These are phyloP conservation scores for Arabidopsis hybrid DNA, from an alignment of 441 rosid genomes.

Conservation along the genomic window DNA sequence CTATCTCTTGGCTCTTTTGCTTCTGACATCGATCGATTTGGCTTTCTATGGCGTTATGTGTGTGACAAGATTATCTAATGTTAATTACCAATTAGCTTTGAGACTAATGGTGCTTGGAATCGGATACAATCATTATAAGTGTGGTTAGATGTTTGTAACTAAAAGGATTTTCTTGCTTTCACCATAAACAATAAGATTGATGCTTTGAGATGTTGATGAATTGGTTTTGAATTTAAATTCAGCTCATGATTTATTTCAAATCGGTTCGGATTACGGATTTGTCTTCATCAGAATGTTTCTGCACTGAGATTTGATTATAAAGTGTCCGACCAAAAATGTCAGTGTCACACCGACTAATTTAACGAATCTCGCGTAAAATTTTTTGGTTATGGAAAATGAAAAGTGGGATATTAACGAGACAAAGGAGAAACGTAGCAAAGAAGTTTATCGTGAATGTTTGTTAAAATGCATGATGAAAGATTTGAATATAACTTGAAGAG, in stretches of 20 bases:
- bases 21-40: conserved; percentile 22
- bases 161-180: too few relatives aligned
- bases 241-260: too few relatives aligned
- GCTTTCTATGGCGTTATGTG: not conserved
- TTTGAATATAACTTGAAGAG: conserved; percentile 12
- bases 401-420: conserved; percentile 13
- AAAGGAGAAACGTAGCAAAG: conserved; percentile 27
- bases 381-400: conserved; percentile 4
- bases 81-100: too few relatives aligned
- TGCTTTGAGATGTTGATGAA: too few relatives aligned
- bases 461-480: conserved; percentile 33
- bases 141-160: not conserved
- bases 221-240: too few relatives aligned
- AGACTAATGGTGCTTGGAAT: not conserved
- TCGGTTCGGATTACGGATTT: not conserved
- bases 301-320: not conserved
- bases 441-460: conserved; percentile 37
- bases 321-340: conserved; percentile 15
- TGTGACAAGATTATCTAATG: conserved; percentile 8
- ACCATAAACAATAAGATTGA: not conserved
- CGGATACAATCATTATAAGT: not conserved
- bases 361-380: conserved; percentile 10
- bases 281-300: conserved; percentile 4
- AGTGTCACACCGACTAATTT: conserved; percentile 7
- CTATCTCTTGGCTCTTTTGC: not conserved